Percentiles rank a stretch among this genome's conserved stretches.
phyloP scores from a whole-genome alignment of 345 rosid species.

The Salix purpurea region DNA sequence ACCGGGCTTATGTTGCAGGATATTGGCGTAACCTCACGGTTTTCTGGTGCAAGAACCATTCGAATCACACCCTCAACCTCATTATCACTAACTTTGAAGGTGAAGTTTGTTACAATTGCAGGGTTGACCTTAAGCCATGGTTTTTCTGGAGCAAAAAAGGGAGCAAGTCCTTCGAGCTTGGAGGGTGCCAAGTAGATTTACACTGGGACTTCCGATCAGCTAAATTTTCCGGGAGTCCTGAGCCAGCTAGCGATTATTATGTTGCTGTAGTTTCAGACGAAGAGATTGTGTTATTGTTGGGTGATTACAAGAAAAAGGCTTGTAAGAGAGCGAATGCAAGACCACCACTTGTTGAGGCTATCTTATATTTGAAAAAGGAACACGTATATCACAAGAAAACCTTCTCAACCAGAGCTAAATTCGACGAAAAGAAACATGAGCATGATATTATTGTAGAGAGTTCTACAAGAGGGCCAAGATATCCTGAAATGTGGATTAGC shows the following conservation, averaged over 20 bases:
- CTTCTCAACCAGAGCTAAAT: conserved; percentile 65
- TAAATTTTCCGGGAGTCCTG: conserved; percentile 64
- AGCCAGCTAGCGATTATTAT: conserved; percentile 68
- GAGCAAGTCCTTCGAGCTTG: conserved; percentile 56
- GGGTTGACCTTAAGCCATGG: conserved; percentile 87
- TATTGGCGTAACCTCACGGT: conserved; percentile 59
- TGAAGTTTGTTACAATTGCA: conserved; percentile 47
- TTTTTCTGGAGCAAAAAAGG: conserved; percentile 88
- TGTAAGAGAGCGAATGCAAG: conserved; percentile 78
- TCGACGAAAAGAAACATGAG: conserved; percentile 60
- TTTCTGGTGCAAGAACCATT: conserved; percentile 66
- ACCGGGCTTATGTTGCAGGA: conserved; percentile 66
- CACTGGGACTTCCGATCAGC: conserved; percentile 86
- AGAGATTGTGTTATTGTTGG: conserved; percentile 76
- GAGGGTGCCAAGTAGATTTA: conserved; percentile 62
- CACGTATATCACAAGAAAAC: conserved; percentile 75
- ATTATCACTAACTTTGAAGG: conserved; percentile 57
- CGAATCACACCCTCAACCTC: conserved; percentile 67
- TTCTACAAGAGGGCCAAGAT: conserved; percentile 48
- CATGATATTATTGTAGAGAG: conserved; percentile 84
- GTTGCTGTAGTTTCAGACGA: conserved; percentile 80
- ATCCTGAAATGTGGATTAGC: conserved; percentile 96
- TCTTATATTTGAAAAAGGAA: conserved; percentile 66
- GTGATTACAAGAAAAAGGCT: conserved; percentile 79
- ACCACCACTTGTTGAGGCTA: conserved; percentile 64